Conservation (phyloP, 1,139 yeast species). For the Meyerozyma sp. region DNA sequence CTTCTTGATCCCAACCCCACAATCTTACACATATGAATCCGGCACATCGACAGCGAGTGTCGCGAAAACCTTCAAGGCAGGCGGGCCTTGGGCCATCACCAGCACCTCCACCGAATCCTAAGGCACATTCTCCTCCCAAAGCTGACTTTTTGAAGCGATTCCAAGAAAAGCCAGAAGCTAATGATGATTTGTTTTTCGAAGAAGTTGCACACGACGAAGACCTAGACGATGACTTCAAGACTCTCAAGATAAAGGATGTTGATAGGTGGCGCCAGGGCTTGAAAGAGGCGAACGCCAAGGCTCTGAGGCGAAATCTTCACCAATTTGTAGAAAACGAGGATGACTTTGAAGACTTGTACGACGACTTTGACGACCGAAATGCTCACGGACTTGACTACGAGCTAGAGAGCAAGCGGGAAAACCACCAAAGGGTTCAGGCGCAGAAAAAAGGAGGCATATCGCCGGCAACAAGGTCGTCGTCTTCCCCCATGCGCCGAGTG, state of each 20-base stretch:
- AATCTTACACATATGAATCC: background rate
- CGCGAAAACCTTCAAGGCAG: background rate
- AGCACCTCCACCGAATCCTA: background rate
- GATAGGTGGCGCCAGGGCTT: slow-evolving; percentile 3
- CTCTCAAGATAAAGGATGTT: slow-evolving; percentile 3
- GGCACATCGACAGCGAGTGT: background rate
- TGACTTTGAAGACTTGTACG: slow-evolving; percentile 5
- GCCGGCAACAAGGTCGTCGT: background rate
- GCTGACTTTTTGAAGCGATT: background rate
- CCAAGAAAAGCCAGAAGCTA: background rate
- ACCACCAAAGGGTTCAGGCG: background rate
- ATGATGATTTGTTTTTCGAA: slow-evolving; percentile 2
- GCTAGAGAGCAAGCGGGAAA: background rate
- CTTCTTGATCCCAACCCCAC: background rate
- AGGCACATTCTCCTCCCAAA: background rate
- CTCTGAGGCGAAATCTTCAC: background rate
- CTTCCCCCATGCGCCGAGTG: background rate
- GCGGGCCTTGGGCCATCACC: background rate
- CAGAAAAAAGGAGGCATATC: background rate
- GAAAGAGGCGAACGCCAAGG: background rate
- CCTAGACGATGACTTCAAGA: slow-evolving; percentile 5
- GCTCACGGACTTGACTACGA: slow-evolving; percentile 8
- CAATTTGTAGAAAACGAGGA: slow-evolving; percentile 5
- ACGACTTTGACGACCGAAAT: slow-evolving; percentile 4
- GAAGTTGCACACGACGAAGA: background rate